phyloP scores from a whole-genome alignment of 2,329 filamentous ascomycete genomes.

The Diplodia corticola region DNA sequence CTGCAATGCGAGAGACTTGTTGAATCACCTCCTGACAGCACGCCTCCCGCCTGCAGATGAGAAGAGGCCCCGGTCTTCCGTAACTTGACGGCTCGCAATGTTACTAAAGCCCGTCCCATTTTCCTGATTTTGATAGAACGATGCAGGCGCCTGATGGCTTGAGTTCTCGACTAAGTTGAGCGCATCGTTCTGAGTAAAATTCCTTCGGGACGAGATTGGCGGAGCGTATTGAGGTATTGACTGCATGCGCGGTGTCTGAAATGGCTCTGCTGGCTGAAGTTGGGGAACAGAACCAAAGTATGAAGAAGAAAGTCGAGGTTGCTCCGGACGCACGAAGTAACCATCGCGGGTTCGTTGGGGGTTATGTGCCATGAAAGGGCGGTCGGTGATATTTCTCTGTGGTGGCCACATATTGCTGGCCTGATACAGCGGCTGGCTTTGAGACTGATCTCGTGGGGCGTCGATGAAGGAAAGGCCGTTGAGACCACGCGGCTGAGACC shows the following conservation, averaged over 20 bases:
- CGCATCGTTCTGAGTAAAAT: not conserved
- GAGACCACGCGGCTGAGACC: constrained; percentile 32
- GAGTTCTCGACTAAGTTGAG: not conserved
- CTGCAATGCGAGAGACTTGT: not conserved
- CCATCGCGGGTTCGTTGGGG: not conserved
- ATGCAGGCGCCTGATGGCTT: not conserved
- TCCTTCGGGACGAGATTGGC: not conserved
- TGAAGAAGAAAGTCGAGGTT: constrained; percentile 9
- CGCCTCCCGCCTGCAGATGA: constrained; percentile 1
- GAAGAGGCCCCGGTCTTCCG: not conserved
- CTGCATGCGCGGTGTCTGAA: not conserved
- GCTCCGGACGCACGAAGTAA: not conserved
- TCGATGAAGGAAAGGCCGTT: constrained; percentile 41
- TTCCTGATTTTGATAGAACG: constrained; percentile 7
- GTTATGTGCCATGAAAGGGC: not conserved
- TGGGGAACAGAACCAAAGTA: not conserved
- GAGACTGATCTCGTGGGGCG: constrained; percentile 25
- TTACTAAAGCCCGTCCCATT: not conserved
- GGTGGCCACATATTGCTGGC: not conserved
- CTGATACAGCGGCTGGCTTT: not conserved
- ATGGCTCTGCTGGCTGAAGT: not conserved
- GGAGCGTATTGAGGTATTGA: not conserved
- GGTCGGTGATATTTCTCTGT: not conserved
- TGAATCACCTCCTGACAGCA: constrained; percentile 8
- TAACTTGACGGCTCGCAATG: not conserved